Percentiles rank a stretch among this genome's conserved stretches.
Conservation (phyloP, 164 flowering plant species). For the Litsea cubeba region DNA sequence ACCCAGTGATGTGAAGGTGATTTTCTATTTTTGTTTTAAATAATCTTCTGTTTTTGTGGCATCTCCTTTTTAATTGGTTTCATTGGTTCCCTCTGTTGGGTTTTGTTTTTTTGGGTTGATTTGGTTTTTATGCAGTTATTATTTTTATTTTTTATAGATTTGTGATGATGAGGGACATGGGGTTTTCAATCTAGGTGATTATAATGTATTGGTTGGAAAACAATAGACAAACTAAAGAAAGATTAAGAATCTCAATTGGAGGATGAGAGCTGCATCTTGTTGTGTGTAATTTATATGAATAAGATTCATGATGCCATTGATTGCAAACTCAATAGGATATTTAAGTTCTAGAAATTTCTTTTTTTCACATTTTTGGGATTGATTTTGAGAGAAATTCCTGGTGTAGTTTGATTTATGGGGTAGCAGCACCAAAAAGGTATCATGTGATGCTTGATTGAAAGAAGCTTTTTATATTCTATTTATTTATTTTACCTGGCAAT, state of each 20-base stretch:
- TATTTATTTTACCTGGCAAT: background rate
- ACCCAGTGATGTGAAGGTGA: constrained; percentile 65
- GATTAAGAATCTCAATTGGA: background rate
- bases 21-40: background rate
- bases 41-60: background rate
- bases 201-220: background rate
- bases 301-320: no score
- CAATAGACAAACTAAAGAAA: background rate
- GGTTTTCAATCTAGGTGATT: no score
- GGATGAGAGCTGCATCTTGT: background rate
- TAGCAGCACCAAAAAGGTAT: background rate
- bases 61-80: background rate
- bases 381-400: background rate
- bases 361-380: background rate
- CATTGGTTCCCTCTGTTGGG: background rate
- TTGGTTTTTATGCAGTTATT: background rate
- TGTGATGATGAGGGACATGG: background rate
- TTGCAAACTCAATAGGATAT: no score
- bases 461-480: background rate
- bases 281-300: no score
- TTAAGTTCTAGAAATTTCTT: no score
- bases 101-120: background rate
- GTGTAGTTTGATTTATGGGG: background rate
- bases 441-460: background rate
- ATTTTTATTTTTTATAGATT: background rate